Conservation (phyloP, 352 stramenopile genomes). For the Saprolegnia diclina region DNA sequence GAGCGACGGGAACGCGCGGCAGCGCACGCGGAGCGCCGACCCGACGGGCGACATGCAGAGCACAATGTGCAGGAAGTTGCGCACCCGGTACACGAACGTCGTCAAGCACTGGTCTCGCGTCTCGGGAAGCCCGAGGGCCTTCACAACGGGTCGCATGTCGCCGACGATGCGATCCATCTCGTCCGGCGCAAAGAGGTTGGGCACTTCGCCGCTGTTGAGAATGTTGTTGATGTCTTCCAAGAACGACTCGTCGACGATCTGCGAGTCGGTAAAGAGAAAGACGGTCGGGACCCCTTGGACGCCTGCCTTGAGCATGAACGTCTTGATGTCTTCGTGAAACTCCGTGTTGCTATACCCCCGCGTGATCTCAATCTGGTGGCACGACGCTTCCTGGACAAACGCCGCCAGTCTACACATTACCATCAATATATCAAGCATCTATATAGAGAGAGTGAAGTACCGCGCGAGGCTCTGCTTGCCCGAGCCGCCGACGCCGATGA, state of each 20-base stretch:
- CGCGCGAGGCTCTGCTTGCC: conserved; percentile 92
- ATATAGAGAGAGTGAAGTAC: no score
- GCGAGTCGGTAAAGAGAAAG: conserved; percentile 94
- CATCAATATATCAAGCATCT: not conserved
- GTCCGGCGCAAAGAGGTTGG: conserved; percentile 89
- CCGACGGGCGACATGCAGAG: conserved; percentile 93
- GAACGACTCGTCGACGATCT: conserved; percentile 93
- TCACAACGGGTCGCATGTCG: conserved; percentile 90
- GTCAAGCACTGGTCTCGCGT: conserved; percentile 88
- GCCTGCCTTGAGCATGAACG: conserved; percentile 90
- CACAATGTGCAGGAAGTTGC: conserved; percentile 92
- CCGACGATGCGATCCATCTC: conserved; percentile 91
- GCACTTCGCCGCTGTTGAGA: conserved; percentile 95
- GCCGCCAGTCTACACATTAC: conserved; percentile 46
- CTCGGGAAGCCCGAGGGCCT: conserved; percentile 81
- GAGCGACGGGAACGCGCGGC: conserved; percentile 90
- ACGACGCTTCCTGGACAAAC: conserved; percentile 90
- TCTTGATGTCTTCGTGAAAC: conserved; percentile 93
- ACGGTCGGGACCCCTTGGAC: conserved; percentile 70
- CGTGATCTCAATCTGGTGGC: conserved; percentile 90
- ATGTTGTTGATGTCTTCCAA: conserved; percentile 96
- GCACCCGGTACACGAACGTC: conserved; percentile 87
- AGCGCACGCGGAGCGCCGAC: conserved; percentile 87
- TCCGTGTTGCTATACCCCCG: conserved; percentile 84
- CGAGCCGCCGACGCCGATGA: conserved; percentile 92